Conservation (phyloP, 129 eudicot species). For the Ambrosia artemisiifolia region DNA sequence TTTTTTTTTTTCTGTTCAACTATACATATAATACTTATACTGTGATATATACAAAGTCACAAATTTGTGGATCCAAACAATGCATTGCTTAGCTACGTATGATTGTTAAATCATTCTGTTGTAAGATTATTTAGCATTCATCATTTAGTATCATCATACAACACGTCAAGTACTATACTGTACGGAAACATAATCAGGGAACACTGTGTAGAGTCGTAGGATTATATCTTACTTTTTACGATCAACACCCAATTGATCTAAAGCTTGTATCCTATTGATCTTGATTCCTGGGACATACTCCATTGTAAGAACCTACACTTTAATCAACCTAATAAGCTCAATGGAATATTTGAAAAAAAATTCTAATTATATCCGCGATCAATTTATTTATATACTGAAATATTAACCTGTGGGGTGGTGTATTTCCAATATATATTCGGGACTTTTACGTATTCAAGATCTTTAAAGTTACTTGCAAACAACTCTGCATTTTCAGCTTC, state of each 20-base stretch:
- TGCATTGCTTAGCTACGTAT: not conserved
- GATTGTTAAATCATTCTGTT: not conserved
- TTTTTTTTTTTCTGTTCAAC: not conserved
- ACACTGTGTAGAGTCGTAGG: not conserved
- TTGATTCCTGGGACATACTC: constrained; percentile 99
- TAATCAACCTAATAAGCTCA: constrained; percentile 25
- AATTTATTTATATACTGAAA: not conserved
- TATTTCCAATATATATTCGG: constrained; percentile 84
- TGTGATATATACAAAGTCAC: not conserved
- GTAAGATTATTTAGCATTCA: not conserved
- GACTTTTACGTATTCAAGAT: constrained; percentile 89
- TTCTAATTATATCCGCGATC: not conserved
- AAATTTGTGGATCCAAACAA: not conserved
- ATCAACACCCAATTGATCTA: constrained; percentile 96
- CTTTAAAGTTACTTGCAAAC: constrained; percentile 80
- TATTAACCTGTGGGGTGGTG: constrained; percentile 94
- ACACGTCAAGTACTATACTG: not conserved
- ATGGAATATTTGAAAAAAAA: not conserved
- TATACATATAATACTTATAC: not conserved
- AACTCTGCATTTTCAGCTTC: constrained; percentile 95
- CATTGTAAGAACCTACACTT: constrained; percentile 77
- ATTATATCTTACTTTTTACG: constrained; percentile 61
- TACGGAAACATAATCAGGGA: not conserved
- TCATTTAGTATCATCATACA: not conserved
- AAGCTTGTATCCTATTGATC: constrained; percentile 86